Evolutionary conservation across 352 stramenopile genomes (phyloP), one percentile per base, ranked within the genome.

Genomic region (Blastocystis sp.): DNA sequence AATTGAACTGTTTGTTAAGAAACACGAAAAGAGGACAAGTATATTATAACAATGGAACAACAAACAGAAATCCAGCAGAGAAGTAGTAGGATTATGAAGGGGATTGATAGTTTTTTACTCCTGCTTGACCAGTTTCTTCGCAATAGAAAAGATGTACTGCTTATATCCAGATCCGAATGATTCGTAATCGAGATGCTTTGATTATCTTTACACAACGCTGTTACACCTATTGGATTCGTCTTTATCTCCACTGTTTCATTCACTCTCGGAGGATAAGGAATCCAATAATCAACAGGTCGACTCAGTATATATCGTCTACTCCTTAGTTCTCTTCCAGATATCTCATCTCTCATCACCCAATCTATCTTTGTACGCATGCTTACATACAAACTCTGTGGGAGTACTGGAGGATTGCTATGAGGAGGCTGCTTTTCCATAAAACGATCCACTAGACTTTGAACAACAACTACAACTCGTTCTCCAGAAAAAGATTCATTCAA

Each of bases 331-430:
- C 24, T 78, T 45, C 34, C 30, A 59, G 39, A 24, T 18, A 37
- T 78, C 66, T 78, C 66, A 39, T 78, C 30, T 78, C 66, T 13
- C n/a, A 18, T 9, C 7, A 26, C 9, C 20, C 26, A 73, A 18
- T 18, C 30, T 7, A 37, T 26, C 13, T 62, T 68, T 3, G n/a
- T 85, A 3, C 73, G 73, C 37, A 56, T 30, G 3, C 34, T 9
- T 7, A 85, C 73, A 16, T 69, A 68, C 30, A 85, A 53, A 65
- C 73, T 85, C 73, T 85, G 73, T 39, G 73, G 73, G 53, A 55
- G n/a, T 50, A 85, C 53, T 16, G 26, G 26, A 6, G 73, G 73
- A 68, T 85, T 66, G 5, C 13, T 45, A 2, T 68, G n/a, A 18
- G 9, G 20, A 3, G n/a, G 37, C 9, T 53, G 9, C n/a, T 30